These are phyloP conservation scores for Termitomyces sp. DNA, from an alignment of 768 basidiomycete genomes.

Conservation along the genomic window DNA sequence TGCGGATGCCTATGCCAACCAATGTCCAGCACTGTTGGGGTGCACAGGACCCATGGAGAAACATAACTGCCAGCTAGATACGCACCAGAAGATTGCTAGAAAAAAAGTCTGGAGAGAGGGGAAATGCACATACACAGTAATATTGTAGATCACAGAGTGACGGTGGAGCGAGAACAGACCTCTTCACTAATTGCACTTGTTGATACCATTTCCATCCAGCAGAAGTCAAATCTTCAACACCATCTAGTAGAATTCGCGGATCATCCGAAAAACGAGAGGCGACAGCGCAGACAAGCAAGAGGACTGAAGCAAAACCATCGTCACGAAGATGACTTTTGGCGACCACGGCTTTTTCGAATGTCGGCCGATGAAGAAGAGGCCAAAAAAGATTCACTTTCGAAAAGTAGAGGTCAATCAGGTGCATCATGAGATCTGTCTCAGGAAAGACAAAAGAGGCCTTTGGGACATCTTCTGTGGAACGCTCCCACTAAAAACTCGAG, in stretches of 20 bases:
- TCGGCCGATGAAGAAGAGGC: constrained; percentile 70
- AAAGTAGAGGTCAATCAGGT: constrained; percentile 66
- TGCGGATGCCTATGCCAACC: constrained; percentile 64
- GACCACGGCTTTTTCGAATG: constrained; percentile 48
- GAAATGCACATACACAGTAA: constrained; percentile 38
- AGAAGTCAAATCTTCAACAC: constrained; percentile 32
- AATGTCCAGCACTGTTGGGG: constrained; percentile 67
- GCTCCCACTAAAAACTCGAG: constrained; percentile 29
- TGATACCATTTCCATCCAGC: constrained; percentile 64
- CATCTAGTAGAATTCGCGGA: constrained; percentile 42
- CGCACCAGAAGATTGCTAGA: not conserved
- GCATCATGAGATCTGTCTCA: constrained; percentile 38
- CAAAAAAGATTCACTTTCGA: constrained; percentile 43
- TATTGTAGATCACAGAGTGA: constrained; percentile 71
- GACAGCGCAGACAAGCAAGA: constrained; percentile 68
- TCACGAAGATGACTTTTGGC: constrained; percentile 47
- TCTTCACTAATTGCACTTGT: constrained; percentile 63
- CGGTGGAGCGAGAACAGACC: constrained; percentile 58
- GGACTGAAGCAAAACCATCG: constrained; percentile 46
- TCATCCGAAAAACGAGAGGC: constrained; percentile 58
- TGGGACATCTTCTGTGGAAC: constrained; percentile 7
- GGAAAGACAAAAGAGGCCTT: constrained; percentile 38
- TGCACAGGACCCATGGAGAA: constrained; percentile 50
- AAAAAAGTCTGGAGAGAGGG: not conserved
- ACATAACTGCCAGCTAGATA: constrained; percentile 45